Evolutionary conservation across 805 yeast species (phyloP), one percentile per base, ranked within the genome.

Genomic region (Ascoidea asiatica): DNA sequence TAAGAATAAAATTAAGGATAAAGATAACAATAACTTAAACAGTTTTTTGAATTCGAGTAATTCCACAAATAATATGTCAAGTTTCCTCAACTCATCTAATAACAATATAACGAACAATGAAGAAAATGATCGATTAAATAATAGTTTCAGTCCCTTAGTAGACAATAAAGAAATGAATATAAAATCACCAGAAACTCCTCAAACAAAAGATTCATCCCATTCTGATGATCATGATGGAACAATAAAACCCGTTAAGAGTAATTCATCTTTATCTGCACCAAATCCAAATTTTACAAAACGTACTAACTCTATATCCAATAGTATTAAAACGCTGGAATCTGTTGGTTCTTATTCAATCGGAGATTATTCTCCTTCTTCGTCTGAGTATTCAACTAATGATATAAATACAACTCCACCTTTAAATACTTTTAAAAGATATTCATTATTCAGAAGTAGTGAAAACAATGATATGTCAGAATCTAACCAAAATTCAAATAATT

Each of bases 321-420:
- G 33, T 29, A 44, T 46, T 39, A 42, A 42, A 11, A 48, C 51
- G 2, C 38, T 48, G 40, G 57, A 55, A 37, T 58, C 61, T 2
- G 62, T 62, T 38, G 56, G 56, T 21, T 58, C 65, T 6, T 65
- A 66, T 15, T 65, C 71, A 1, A 67, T 69, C 38, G 73, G 73
- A 1, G 70, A 69, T 13, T 69, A 62, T 52, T 67, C 72, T 2
- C 73, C 73, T 18, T 64, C 69, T 5, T 65, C 71, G 2, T 65
- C 70, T 1, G 72, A 67, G 43, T 58, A 29, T 29, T 29, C 35
- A 29, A 29, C 8, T 15, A 15, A 29, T 3, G 35, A 11, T 15
- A 11, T 29, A 29, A 29, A 15, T 29, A 11, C 35, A 29, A 29
- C 35, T 29, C 35, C 35, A 29, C 35, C 35, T 29, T 29, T 29